Conservation (phyloP, 129 eudicot species). For the Helianthus tuberosus region DNA sequence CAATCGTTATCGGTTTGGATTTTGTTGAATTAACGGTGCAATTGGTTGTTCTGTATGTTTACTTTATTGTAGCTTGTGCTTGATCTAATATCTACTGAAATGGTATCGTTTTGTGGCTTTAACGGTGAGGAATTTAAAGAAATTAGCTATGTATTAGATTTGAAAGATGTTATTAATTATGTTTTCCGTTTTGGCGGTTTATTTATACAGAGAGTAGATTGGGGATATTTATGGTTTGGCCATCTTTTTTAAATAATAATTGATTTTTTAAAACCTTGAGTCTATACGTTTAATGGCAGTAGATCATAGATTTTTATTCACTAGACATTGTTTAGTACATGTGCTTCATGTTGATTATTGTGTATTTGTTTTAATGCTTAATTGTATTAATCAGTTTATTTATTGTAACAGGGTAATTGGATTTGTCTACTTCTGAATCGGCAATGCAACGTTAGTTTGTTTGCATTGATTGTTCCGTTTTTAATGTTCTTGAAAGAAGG, state of each 20-base stretch:
- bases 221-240: background rate
- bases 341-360: slow-evolving; percentile 11
- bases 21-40: slow-evolving; percentile 21
- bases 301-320: background rate
- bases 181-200: slow-evolving; percentile 3
- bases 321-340: background rate
- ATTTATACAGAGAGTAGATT: too few relatives aligned
- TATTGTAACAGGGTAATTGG: slow-evolving; percentile 26
- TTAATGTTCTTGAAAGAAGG: slow-evolving; percentile 18
- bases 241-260: background rate
- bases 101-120: background rate
- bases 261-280: background rate
- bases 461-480: slow-evolving; percentile 13
- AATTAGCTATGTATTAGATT: background rate
- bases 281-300: slow-evolving; percentile 6
- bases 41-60: slow-evolving; percentile 23
- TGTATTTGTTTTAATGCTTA: background rate
- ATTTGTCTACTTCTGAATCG: slow-evolving; percentile 11
- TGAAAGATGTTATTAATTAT: slow-evolving; percentile 3
- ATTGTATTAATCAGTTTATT: background rate
- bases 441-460: slow-evolving; percentile 7
- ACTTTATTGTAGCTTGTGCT: slow-evolving; percentile 14
- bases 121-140: too few relatives aligned
- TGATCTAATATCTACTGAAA: background rate
- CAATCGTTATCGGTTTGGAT: slow-evolving; percentile 7